Percentiles rank a stretch among this genome's conserved stretches.
Evolutionary conservation across 345 rosid species (phyloP).

Genomic region (Arabidopsis thaliana): TAIR10.1 NC_003070.9:27004501-27005000

Average conservation of each 20-base stretch:
- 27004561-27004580: slow-evolving; percentile 26
- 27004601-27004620: slow-evolving; percentile 5
- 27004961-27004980: slow-evolving; percentile 88
- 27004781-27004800: slow-evolving; percentile 1
- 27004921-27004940: slow-evolving; percentile 36
- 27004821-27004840: slow-evolving; percentile 57
- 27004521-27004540: slow-evolving; percentile 89
- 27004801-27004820: slow-evolving; percentile 2
- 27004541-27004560: slow-evolving; percentile 68
- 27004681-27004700: slow-evolving; percentile 96
- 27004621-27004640: background rate
- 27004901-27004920: slow-evolving; percentile 37
- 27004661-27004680: slow-evolving; percentile 80
- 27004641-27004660: slow-evolving; percentile 62
- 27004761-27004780: slow-evolving; percentile 19
- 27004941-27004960: slow-evolving; percentile 37
- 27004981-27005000: slow-evolving; percentile 85
- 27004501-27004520: slow-evolving; percentile 94
- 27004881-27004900: slow-evolving; percentile 65
- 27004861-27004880: slow-evolving; percentile 84
- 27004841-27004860: slow-evolving; percentile 83
- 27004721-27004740: slow-evolving; percentile 79
- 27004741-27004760: slow-evolving; percentile 34
- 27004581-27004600: slow-evolving; percentile 6
- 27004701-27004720: slow-evolving; percentile 81